Evolutionary conservation across 176 grass and related monocot species (phyloP), one percentile per base, ranked within the genome.

Genomic region (Phragmites australis): DNA sequence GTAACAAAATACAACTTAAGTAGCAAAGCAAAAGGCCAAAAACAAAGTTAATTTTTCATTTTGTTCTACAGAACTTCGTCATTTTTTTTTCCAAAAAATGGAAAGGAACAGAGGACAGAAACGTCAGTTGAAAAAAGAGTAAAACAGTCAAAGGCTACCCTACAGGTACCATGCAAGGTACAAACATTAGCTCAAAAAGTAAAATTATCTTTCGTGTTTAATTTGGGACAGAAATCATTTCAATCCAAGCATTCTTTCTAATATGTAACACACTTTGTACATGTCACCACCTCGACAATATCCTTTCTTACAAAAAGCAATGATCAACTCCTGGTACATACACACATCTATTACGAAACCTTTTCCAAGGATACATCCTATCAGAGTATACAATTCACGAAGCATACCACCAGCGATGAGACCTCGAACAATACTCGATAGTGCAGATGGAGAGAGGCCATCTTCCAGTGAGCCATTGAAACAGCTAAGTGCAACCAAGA

Each of bases 221-320:
- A 25, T 25, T 56, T 22, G 57, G 43, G 61, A 63, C 21, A 81
- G 77, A 80, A 76, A 54, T 93, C 71, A 91, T 80, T 72, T 89
- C 53, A 71, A 48, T 43, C 70, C 52, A 62, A 97, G 85, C 76
- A 97, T 87, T 92, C 25, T 92, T 79, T 94, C 94, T 71, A 97
- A 65, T 44, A 94, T 66, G 77, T 85, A 65, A 48, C 67, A 90
- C 26, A 94, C 67, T 90, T 82, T 88, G 63, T 92, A 88, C 73
- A 94, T 97, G 49, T 94, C 87, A 73, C 9, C 5, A 68, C 86
- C 79, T 84, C 54, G 87, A 83, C 94, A 94, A 23, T 73, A 94
- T 47, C 94, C 94, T 63, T 50, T 84, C 71, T 61, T 84, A 88
- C 91, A 94, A 85, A 94, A 90, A 84, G 83, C 80, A 42, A 82